These are phyloP conservation scores for Wallacemonas rigidus DNA, from an alignment of 208 protist species.

Conservation along the genomic window DNA sequence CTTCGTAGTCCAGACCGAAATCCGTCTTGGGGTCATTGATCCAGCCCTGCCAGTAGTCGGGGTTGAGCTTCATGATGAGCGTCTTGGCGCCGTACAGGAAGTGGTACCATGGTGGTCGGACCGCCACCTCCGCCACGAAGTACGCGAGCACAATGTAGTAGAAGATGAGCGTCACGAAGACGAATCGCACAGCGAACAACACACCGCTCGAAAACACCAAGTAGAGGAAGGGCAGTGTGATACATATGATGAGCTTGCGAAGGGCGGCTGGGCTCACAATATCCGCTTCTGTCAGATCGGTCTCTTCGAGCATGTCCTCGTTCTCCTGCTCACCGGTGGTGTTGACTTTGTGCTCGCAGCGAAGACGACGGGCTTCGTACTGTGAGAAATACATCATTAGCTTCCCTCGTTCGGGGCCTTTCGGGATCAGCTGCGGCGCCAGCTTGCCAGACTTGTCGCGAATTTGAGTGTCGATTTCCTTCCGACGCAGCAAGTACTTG, in stretches of 20 bases:
- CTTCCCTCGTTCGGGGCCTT: conserved; percentile 24
- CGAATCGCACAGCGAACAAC: conserved; percentile 69
- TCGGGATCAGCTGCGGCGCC: conserved; percentile 53
- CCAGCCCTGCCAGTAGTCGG: conserved; percentile 90
- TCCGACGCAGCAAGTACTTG: conserved; percentile 48
- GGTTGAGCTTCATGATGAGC: conserved; percentile 64
- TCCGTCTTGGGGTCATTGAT: conserved; percentile 85
- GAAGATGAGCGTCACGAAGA: conserved; percentile 60
- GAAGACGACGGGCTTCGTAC: conserved; percentile 41
- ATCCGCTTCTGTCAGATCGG: conserved; percentile 58
- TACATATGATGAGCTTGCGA: conserved; percentile 61
- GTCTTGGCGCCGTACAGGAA: conserved; percentile 57
- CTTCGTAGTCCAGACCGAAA: conserved; percentile 76
- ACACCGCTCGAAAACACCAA: conserved; percentile 83
- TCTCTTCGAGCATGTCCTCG: conserved; percentile 48
- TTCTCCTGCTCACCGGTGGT: conserved; percentile 47
- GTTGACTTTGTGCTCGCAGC: conserved; percentile 25
- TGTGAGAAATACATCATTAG: conserved; percentile 67
- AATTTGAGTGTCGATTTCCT: conserved; percentile 41
- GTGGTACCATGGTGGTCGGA: conserved; percentile 91
- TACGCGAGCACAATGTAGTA: conserved; percentile 81
- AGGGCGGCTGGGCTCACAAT: conserved; percentile 77
- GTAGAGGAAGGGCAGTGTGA: conserved; percentile 71
- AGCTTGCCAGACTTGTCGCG: conserved; percentile 60
- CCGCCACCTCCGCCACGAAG: conserved; percentile 89